Conservation (phyloP, 208 protist genomes). For the Leishmania mexicana region DNA sequence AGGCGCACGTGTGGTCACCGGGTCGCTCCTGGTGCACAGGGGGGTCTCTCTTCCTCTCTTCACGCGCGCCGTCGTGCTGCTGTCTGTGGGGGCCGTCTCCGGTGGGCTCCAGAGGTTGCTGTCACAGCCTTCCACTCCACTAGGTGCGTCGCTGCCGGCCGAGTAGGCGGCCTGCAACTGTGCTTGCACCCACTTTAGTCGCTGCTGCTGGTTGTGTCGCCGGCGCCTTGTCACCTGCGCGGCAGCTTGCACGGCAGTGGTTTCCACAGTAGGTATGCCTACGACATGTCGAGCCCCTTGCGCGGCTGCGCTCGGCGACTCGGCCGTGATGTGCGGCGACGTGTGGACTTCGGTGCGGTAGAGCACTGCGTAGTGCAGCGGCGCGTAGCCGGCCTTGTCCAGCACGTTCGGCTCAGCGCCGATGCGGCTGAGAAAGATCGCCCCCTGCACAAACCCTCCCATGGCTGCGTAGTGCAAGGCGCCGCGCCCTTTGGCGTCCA, state of each 20-base stretch:
- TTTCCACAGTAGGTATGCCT: slow-evolving; percentile 19
- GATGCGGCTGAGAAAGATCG: slow-evolving; percentile 35
- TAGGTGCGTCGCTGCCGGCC: background rate
- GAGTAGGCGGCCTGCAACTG: slow-evolving; percentile 12
- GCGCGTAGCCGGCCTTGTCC: slow-evolving; percentile 40
- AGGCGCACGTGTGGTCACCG: background rate
- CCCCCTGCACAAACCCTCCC: slow-evolving; percentile 31
- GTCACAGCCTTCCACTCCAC: background rate
- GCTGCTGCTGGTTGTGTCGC: slow-evolving; percentile 22
- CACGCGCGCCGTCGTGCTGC: background rate
- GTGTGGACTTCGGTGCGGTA: slow-evolving; percentile 22
- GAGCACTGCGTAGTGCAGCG: slow-evolving; percentile 47
- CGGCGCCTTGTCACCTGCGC: slow-evolving; percentile 17
- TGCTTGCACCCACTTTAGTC: slow-evolving; percentile 10
- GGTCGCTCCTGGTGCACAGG: background rate
- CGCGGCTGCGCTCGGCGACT: slow-evolving; percentile 17
- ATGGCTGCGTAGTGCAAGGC: slow-evolving; percentile 43
- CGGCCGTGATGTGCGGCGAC: slow-evolving; percentile 15
- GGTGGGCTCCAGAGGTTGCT: slow-evolving; percentile 4
- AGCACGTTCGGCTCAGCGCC: slow-evolving; percentile 37
- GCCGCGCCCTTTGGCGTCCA: slow-evolving; percentile 30
- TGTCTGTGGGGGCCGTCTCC: background rate
- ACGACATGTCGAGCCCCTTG: slow-evolving; percentile 18
- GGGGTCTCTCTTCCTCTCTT: background rate
- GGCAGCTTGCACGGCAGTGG: slow-evolving; percentile 19